A percentile compares a stretch with the other conserved stretches of the same genome.
Evolutionary conservation across 805 yeast genomes (phyloP).

Genomic region (Metschnikowia santaceciliae): DNA sequence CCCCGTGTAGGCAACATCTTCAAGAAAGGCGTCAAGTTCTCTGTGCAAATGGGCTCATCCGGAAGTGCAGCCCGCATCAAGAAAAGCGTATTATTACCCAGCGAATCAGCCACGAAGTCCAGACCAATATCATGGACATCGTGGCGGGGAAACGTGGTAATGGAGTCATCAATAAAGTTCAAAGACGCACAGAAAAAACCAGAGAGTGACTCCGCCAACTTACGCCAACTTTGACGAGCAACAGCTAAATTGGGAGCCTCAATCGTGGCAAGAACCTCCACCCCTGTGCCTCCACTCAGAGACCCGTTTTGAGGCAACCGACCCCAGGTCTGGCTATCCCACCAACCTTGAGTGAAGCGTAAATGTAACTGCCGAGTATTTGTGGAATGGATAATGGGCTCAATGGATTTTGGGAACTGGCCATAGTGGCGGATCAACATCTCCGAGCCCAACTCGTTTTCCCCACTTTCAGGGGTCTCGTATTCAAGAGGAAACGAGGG

Average conservation of each 20-base stretch:
- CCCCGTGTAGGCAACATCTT: conserved; percentile 91
- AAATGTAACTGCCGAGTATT: conserved; percentile 73
- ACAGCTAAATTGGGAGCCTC: conserved; percentile 54
- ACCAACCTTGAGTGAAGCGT: conserved; percentile 90
- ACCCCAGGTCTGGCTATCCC: conserved; percentile 91
- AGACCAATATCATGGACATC: conserved; percentile 37
- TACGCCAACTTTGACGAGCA: conserved; percentile 66
- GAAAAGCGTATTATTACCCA: conserved; percentile 39
- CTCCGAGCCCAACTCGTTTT: not conserved
- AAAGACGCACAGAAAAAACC: conserved; percentile 95
- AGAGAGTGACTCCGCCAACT: conserved; percentile 69
- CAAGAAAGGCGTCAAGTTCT: conserved; percentile 89
- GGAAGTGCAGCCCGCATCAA: conserved; percentile 84
- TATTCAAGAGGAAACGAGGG: conserved; percentile 30
- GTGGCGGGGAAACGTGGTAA: conserved; percentile 56
- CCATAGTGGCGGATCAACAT: conserved; percentile 45
- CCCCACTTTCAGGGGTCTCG: conserved; percentile 9
- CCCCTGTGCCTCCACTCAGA: conserved; percentile 88
- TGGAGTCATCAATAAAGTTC: conserved; percentile 76
- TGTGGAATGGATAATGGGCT: conserved; percentile 67
- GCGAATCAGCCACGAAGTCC: conserved; percentile 20
- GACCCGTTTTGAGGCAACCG: conserved; percentile 67
- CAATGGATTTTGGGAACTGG: conserved; percentile 75
- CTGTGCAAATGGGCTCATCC: conserved; percentile 94
- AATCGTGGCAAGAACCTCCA: conserved; percentile 85